Evolutionary conservation across 1,284 basidiomycete species (phyloP), one percentile per base, ranked within the genome.

Genomic region (Porphyrellus sp.): DNA sequence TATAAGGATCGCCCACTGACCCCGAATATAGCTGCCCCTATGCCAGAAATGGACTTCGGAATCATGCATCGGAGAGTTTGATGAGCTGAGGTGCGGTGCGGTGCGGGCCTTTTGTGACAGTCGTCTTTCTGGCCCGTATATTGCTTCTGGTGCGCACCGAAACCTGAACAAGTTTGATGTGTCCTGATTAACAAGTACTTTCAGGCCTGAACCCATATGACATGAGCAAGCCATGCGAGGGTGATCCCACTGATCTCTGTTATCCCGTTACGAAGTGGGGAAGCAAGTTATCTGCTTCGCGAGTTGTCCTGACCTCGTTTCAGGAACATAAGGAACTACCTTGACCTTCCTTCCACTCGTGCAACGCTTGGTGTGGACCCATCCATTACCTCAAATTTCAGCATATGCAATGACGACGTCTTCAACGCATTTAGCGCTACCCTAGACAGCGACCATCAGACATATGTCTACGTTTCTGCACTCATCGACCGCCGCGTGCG

Each of bases 401-500:
- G 73, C 7, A 70, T 74, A 25, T 83, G 80, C 68, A 74, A 72
- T 33, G 21, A 55, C 45, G 8, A 28, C 16, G 63, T 63, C 20
- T 23, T 7, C 1, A 5, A 40, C 1, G 74, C 71, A 0, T 86
- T 85, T 59, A 11, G 3, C 8, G 37, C 23, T 0, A 58, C 70
- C 12, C 63, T 70, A 34, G 83, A 86, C 59, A 42, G 52, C 12
- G 61, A 70, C 38, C 77, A 77, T 54, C 63, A 71, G 4, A 77
- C 77, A 0, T 69, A 74, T 59, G 69, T 78, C 39, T 84, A 92
- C 63, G 75, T 92, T 51, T 77, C 80, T 1, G 82, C 76, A 2
- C 77, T 94, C 30, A 79, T 93, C 20, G 90, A 93, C 63, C 80
- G 89, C 24, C 83, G 82, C 1, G 73, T 94, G 24, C 73, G 79